These are phyloP conservation scores for Collybia mongolica DNA, from an alignment of 768 basidiomycete species.

Conservation along the genomic window DNA sequence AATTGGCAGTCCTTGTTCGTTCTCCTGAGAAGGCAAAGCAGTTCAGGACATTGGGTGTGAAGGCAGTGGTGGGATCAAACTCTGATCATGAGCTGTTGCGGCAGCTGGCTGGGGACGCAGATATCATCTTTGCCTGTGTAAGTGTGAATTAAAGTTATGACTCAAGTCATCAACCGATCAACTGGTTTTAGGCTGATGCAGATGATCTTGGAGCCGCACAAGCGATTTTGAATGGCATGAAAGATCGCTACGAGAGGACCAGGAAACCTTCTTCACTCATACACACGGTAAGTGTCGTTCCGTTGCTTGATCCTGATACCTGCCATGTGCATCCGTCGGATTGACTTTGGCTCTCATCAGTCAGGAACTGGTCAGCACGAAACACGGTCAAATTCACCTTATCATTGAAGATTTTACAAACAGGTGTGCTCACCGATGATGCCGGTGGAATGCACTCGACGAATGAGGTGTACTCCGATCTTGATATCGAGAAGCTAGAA, in stretches of 20 bases:
- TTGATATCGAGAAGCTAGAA: conserved; percentile 43
- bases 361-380: conserved; percentile 28
- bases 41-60: conserved; percentile 33
- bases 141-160: conserved; percentile 2
- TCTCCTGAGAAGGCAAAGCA: conserved; percentile 34
- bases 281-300: conserved; percentile 36
- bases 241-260: conserved; percentile 30
- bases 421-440: conserved; percentile 40
- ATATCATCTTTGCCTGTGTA: conserved; percentile 45
- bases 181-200: conserved; percentile 30
- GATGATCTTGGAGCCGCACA: conserved; percentile 36
- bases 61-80: conserved; percentile 38
- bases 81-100: conserved; percentile 36
- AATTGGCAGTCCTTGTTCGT: conserved; percentile 46
- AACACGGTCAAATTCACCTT: not conserved
- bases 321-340: conserved; percentile 1
- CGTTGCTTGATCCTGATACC: too few relatives aligned
- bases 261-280: conserved; percentile 33
- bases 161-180: not conserved
- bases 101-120: conserved; percentile 39
- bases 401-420: not conserved
- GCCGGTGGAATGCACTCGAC: conserved; percentile 39
- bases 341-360: conserved; percentile 13
- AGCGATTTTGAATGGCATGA: conserved; percentile 37
- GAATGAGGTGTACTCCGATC: conserved; percentile 45